Evolutionary conservation across 1,139 yeast species (phyloP), one percentile per base, ranked within the genome.

Genomic region (Pichia sp.): DNA sequence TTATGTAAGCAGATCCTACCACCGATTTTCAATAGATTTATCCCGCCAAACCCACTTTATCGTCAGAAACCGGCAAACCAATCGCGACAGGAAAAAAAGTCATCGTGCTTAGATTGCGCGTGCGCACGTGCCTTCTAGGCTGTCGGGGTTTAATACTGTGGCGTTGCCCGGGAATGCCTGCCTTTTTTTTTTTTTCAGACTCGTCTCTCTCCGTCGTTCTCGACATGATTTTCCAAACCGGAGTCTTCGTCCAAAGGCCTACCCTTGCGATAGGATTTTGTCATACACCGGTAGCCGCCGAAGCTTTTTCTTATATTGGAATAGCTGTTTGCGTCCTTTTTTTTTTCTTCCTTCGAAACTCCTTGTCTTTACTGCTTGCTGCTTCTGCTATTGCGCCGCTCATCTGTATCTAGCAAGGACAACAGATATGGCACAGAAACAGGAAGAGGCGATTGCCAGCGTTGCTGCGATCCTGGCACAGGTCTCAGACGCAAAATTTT

Each of bases 381-480:
- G 16, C n/a, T 19, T 31, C 31, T 45, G 26, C 13, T 10, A 23
- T 13, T 11, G 8, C 15, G 5, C 11, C 26, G 6, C 42, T 4
- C 1, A 19, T 38, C 34, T 19, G 34, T 11, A n/a, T 30, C n/a
- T 2, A 16, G 5, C 34, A 8, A 8, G 34, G 11, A 31, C 11
- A n/a, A 32, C 19, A 19, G 23, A 43, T 16, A 52, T 53, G 55
- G 54, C 58, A 36, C 52, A 50, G 48, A 46, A 41, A 36, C 58
- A 55, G 47, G 54, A 53, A 53, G 52, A 52, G 32, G 58, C 58
- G 13, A 40, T 64, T 43, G 54, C 61, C 16, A 57, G 60, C 44
- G 56, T 62, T 54, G 66, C 66, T 31, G 49, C 60, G 7, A 44
- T 47, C 32, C 57, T 64, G 38, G 53, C 63, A 26, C 40, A 54